Evolutionary conservation across 805 yeast species (phyloP).

Genomic region (Zygosaccharomyces siamensis): DNA sequence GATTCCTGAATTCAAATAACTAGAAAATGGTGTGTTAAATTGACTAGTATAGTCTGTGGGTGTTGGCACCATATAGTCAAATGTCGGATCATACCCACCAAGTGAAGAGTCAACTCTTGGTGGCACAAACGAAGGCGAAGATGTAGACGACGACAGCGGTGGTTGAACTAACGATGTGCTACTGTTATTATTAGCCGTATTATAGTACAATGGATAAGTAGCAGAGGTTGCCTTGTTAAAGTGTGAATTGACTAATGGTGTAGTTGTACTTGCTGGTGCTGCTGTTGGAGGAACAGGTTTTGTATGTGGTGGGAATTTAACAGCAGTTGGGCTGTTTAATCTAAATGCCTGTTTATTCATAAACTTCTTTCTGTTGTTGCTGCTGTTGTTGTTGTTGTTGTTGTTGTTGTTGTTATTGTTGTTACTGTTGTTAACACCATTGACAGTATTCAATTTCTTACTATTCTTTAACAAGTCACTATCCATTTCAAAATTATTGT

Average conservation of each 20-base stretch:
- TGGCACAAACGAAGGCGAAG: constrained; percentile 20
- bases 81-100: constrained; percentile 16
- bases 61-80: constrained; percentile 15
- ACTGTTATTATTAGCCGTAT: constrained; percentile 9
- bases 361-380: constrained; percentile 11
- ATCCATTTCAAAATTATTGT: constrained; percentile 3
- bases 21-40: constrained; percentile 9
- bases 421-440: constrained; percentile 6
- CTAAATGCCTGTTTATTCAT: constrained; percentile 12
- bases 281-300: constrained; percentile 10
- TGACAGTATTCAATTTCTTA: constrained; percentile 5
- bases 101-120: constrained; percentile 18
- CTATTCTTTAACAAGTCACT: constrained; percentile 8
- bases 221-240: constrained; percentile 22
- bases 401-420: constrained; percentile 11
- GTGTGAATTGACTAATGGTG: constrained; percentile 12
- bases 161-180: constrained; percentile 10
- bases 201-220: constrained; percentile 19
- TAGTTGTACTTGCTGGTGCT: constrained; percentile 6
- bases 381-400: constrained; percentile 8
- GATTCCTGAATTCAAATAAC: constrained; percentile 10
- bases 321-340: constrained; percentile 12
- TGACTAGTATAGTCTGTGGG: constrained; percentile 14
- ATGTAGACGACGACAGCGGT: constrained; percentile 12
- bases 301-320: constrained; percentile 9